phyloP scores from a whole-genome alignment of 495 filamentous ascomycete species.

The Lichenothelia convexa region DNA sequence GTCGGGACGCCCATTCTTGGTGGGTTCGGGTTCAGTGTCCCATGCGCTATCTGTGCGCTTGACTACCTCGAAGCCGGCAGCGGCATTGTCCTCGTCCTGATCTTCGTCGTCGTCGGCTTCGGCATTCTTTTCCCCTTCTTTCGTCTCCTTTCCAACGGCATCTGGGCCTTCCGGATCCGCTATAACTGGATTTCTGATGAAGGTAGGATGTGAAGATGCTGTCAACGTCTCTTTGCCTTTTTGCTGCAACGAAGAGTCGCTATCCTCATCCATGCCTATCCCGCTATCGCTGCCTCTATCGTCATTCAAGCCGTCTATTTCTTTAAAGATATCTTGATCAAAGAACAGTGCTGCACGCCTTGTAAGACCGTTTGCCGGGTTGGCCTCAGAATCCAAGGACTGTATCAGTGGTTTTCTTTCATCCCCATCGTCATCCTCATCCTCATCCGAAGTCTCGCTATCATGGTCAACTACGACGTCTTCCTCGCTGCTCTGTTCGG shows the following conservation, averaged over 20 bases:
- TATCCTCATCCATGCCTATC: conserved; percentile 27
- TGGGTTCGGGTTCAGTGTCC: not conserved
- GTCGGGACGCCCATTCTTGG: conserved; percentile 32
- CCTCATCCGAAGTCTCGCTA: conserved; percentile 34
- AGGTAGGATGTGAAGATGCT: not conserved
- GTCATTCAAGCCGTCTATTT: conserved; percentile 42
- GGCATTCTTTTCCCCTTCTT: not conserved
- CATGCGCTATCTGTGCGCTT: conserved; percentile 21
- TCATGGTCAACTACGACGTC: conserved; percentile 25
- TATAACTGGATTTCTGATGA: not conserved
- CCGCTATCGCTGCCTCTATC: conserved; percentile 32
- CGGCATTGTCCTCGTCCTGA: conserved; percentile 17
- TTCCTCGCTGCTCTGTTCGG: conserved; percentile 23
- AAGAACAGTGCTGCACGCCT: conserved; percentile 80
- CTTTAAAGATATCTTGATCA: conserved; percentile 85
- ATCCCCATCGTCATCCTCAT: conserved; percentile 26
- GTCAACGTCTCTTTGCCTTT: not conserved
- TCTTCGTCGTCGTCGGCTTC: conserved; percentile 12
- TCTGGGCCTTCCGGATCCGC: not conserved
- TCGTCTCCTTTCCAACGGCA: conserved; percentile 1
- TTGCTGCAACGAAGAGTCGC: conserved; percentile 1
- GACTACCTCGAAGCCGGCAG: conserved; percentile 30
- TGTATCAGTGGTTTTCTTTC: conserved; percentile 28
- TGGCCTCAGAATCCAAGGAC: conserved; percentile 31
- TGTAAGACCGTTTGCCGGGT: conserved; percentile 39